Evolutionary conservation across 129 eudicot genomes (phyloP), one percentile per base, ranked within the genome.

Genomic region (Escallonia herrerae): DNA sequence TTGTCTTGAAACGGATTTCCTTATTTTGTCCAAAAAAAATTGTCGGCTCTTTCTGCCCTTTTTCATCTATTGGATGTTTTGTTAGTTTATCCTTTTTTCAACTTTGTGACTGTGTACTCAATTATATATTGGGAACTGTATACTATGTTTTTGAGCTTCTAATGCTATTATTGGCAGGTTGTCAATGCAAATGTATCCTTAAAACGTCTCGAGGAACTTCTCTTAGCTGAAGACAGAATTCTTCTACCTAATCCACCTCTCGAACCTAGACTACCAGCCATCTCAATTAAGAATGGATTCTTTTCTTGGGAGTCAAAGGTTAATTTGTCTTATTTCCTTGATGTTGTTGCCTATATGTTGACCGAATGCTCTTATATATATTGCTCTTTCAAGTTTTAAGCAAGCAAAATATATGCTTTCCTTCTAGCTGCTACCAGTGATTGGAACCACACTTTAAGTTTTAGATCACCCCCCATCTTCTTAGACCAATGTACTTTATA

Each of bases 291-390:
- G 79, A 77, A 81, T 44, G 99, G 99, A 68, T 59, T 11, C 74
- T 93, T 93, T 78, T 83, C 99, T 2, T 93, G 99, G 99, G 99
- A 93, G 43, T 79, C 91, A 33, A 83, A 88, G 98, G 98, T 91
- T 64, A 7, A 45, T 6, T 7, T 68, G 55, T 65, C 40, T 38
- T 12, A 15, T 58, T 57, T 7, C 53, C 10, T 49, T 37, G 38
- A 11, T 48, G 47, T 58, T 56, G 40, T 7, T 7, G 52, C 52
- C 13, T 6, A 7, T 4, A 48, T 48, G 8, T 48, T 48, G 4
- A 13, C 7, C 52, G 12, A 10, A 10, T 13, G 7, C 52, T 48
- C 52, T 48, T 48, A 48, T 13, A 48, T 3, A 48, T 48, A 48
- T 3, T 8, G 2, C 52, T 4, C 4, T 48, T 48, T 60, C 48